phyloP scores from a whole-genome alignment of 2,329 filamentous ascomycete genomes.

The Neonectria ditissima region DNA sequence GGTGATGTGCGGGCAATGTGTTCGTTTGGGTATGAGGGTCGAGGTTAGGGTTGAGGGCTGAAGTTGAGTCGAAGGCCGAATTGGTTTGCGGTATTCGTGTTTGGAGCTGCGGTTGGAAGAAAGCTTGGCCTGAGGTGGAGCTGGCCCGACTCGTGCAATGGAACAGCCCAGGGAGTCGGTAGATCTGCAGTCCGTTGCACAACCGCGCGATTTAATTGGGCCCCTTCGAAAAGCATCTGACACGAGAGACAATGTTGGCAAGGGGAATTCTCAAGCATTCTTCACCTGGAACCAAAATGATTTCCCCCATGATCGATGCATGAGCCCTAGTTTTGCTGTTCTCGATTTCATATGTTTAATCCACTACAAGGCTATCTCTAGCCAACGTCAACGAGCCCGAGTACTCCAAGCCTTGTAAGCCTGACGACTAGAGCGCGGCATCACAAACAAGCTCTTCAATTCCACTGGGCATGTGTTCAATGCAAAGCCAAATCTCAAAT shows the following conservation, averaged over 20 bases:
- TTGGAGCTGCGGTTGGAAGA: constrained; percentile 5
- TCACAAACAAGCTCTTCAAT: background rate
- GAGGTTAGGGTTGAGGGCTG: background rate
- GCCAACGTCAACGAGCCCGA: too few relatives aligned
- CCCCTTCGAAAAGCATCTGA: background rate
- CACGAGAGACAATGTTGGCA: background rate
- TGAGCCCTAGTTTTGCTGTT: background rate
- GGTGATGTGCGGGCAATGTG: background rate
- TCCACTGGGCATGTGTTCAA: too few relatives aligned
- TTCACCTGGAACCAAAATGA: background rate
- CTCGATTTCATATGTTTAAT: too few relatives aligned
- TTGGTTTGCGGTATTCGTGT: background rate
- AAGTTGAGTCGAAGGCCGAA: background rate
- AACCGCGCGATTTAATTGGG: background rate
- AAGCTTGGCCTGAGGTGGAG: constrained; percentile 5
- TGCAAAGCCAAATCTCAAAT: background rate
- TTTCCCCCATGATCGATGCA: too few relatives aligned
- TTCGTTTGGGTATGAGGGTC: background rate
- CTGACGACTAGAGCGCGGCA: background rate
- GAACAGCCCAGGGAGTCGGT: background rate
- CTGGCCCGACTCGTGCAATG: background rate
- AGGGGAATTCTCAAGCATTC: background rate
- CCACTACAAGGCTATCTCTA: too few relatives aligned
- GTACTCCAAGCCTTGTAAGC: background rate
- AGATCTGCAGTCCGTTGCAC: background rate